Percentiles rank a stretch among this genome's conserved stretches.
Conservation (phyloP, 176 grass and related monocot genomes). For the Zoysia japonica region DNA sequence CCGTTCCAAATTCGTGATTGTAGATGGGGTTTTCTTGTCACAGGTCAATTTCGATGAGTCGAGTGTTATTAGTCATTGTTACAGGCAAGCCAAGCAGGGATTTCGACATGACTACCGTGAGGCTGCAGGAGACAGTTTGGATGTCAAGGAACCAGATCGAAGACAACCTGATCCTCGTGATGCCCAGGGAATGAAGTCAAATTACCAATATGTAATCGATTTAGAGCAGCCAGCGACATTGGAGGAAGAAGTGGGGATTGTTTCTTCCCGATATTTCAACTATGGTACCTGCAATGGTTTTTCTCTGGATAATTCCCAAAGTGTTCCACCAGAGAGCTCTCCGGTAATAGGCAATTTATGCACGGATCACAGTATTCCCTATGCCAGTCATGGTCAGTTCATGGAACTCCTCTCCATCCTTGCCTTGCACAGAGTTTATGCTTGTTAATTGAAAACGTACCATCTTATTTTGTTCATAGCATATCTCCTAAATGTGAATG, state of each 20-base stretch:
- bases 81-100: conserved; percentile 4
- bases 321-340: background rate
- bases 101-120: background rate
- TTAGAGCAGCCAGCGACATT: conserved; percentile 38
- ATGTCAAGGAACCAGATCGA: conserved; percentile 3
- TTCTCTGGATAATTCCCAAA: background rate
- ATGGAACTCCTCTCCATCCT: conserved; percentile 3
- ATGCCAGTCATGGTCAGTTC: conserved; percentile 22
- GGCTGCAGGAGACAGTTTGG: background rate
- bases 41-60: conserved; percentile 35
- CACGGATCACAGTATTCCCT: background rate
- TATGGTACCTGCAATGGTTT: background rate
- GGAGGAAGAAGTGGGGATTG: conserved; percentile 34
- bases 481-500: background rate
- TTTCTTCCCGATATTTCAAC: conserved; percentile 5
- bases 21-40: conserved; percentile 2
- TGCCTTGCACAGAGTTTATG: conserved; percentile 4
- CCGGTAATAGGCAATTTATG: background rate
- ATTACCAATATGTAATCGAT: conserved; percentile 38
- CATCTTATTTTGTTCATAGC: background rate
- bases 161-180: conserved; percentile 14
- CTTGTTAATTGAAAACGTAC: background rate
- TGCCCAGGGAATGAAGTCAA: background rate
- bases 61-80: background rate
- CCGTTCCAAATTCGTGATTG: background rate